These are phyloP conservation scores for Phytophthora rubi DNA, from an alignment of 352 stramenopile genomes.

Conservation along the genomic window DNA sequence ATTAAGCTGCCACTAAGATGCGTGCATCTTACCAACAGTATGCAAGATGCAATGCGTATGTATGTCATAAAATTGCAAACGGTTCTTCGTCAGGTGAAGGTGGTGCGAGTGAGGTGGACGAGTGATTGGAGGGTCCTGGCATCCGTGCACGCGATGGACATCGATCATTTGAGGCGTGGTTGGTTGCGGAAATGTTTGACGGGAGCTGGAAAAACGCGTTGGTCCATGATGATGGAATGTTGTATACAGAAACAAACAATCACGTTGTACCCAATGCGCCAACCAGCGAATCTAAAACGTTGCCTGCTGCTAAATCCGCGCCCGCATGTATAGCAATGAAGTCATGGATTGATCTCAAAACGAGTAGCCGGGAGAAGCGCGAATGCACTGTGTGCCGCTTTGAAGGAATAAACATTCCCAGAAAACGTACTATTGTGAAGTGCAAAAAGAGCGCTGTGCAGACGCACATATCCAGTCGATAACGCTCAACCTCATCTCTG, in stretches of 20 bases:
- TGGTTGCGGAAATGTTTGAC: constrained; percentile 5
- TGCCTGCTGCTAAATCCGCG: too few species aligned
- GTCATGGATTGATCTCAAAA: background rate
- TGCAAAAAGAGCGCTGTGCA: background rate
- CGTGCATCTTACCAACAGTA: too few species aligned
- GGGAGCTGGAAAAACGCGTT: background rate
- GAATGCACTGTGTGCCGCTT: constrained; percentile 9
- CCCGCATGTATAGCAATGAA: constrained; percentile 1
- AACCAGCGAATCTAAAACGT: background rate
- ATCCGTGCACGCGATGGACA: background rate
- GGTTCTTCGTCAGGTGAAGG: too few species aligned
- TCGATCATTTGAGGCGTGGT: background rate
- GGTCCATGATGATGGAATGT: background rate
- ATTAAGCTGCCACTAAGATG: too few species aligned
- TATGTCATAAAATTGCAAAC: background rate
- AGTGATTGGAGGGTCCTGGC: background rate
- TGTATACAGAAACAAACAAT: background rate
- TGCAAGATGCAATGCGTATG: constrained; percentile 25
- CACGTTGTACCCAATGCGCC: too few species aligned
- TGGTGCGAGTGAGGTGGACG: too few species aligned
- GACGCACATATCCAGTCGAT: background rate
- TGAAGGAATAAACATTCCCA: background rate
- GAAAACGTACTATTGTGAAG: constrained; percentile 11
- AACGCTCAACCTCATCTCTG: background rate
- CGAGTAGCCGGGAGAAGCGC: background rate